These are phyloP conservation scores for Aspergillus haitiensis DNA, from an alignment of 495 filamentous ascomycete species.

Conservation along the genomic window DNA sequence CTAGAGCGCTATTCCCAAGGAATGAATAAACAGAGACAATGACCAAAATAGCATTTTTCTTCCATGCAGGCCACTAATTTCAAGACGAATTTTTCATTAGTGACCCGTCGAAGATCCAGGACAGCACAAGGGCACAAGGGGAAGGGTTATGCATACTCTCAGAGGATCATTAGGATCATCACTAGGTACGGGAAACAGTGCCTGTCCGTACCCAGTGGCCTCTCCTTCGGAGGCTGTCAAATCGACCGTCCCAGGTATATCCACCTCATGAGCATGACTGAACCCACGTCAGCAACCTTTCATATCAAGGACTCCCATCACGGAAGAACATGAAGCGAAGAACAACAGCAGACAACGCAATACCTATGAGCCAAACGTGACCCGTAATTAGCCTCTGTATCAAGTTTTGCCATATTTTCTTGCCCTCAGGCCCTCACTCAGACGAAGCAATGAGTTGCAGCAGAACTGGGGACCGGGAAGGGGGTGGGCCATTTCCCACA, in stretches of 20 bases:
- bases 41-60: conserved; percentile 60
- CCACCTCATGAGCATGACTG: conserved; percentile 57
- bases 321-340: background rate
- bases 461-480: background rate
- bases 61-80: conserved; percentile 54
- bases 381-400: background rate
- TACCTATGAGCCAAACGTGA: background rate
- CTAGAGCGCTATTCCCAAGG: conserved; percentile 57
- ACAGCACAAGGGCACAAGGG: background rate
- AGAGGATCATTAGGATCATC: conserved; percentile 67
- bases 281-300: too few relatives aligned
- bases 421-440: too few relatives aligned
- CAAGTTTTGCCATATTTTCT: background rate
- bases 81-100: conserved; percentile 7
- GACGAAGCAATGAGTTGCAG: too few relatives aligned
- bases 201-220: conserved; percentile 60
- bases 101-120: background rate
- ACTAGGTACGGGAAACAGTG: conserved; percentile 60
- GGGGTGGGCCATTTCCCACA: background rate
- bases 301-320: too few relatives aligned
- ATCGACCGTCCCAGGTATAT: conserved; percentile 59
- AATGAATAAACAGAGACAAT: conserved; percentile 62
- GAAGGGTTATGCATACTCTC: conserved; percentile 33
- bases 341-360: background rate
- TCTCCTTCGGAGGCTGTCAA: conserved; percentile 58